A percentile compares a stretch with the other conserved stretches of the same genome.
phyloP scores from a whole-genome alignment of 805 yeast species.

The Kodamaea leandrae region DNA sequence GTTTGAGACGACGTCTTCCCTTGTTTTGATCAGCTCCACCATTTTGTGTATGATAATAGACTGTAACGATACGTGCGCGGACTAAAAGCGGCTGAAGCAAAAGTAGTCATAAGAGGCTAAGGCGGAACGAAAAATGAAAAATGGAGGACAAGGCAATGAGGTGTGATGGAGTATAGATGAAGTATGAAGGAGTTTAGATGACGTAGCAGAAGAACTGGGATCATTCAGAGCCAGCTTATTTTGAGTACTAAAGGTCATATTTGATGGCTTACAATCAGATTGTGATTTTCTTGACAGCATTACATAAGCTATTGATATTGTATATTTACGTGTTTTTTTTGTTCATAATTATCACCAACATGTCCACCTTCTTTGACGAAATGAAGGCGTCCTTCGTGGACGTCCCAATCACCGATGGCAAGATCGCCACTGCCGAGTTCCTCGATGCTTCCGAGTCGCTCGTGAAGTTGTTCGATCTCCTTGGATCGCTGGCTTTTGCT shows the following conservation, averaged over 20 bases:
- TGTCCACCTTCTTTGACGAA: constrained; percentile 80
- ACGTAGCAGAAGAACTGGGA: neutral
- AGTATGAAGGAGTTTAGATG: neutral
- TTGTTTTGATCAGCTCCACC: too few relatives aligned
- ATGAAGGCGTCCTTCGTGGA: constrained; percentile 72
- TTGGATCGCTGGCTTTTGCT: constrained; percentile 80
- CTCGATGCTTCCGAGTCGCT: constrained; percentile 82
- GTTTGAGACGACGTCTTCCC: too few relatives aligned
- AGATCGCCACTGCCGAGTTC: constrained; percentile 72
- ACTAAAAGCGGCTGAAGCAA: too few relatives aligned
- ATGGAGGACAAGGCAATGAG: too few relatives aligned
- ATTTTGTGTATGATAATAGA: too few relatives aligned
- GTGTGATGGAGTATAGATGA: neutral
- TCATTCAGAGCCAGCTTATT: too few relatives aligned
- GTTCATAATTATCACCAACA: constrained; percentile 21
- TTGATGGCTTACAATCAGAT: too few relatives aligned
- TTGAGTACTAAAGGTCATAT: too few relatives aligned
- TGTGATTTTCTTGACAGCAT: too few relatives aligned
- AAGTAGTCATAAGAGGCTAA: too few relatives aligned
- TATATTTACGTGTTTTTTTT: constrained; percentile 6
- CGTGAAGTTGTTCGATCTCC: constrained; percentile 76
- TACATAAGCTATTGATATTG: neutral
- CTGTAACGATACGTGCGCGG: too few relatives aligned
- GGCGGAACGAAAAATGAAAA: too few relatives aligned
- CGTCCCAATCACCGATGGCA: constrained; percentile 61